A percentile compares a stretch with the other conserved stretches of the same genome.
These are phyloP conservation scores for Knufia fluminis DNA, from an alignment of 2,329 filamentous ascomycete species.

Conservation along the genomic window DNA sequence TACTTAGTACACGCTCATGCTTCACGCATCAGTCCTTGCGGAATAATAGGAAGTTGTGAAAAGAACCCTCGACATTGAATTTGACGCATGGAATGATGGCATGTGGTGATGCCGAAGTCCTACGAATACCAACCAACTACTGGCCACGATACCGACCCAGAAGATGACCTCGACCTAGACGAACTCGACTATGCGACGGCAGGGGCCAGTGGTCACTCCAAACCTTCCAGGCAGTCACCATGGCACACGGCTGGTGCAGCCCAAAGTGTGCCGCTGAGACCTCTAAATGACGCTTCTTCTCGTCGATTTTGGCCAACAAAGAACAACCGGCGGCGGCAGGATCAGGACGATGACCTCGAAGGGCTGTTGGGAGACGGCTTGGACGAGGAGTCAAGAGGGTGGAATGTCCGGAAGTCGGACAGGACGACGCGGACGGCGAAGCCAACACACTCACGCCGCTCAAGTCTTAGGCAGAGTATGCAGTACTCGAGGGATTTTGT, in stretches of 20 bases:
- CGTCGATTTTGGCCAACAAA: slow-evolving; percentile 18
- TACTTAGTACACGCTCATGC: too few species aligned
- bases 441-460: slow-evolving; percentile 29
- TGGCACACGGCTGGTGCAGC: neutral
- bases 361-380: slow-evolving; percentile 46
- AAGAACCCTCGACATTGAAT: neutral
- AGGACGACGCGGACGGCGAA: slow-evolving; percentile 6
- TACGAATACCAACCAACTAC: slow-evolving; percentile 30
- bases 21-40: too few species aligned
- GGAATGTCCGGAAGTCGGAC: slow-evolving; percentile 20
- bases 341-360: slow-evolving; percentile 56
- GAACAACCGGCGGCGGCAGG: slow-evolving; percentile 27
- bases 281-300: slow-evolving; percentile 41
- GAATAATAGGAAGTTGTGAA: too few species aligned
- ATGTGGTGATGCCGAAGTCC: slow-evolving; percentile 28
- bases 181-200: slow-evolving; percentile 32
- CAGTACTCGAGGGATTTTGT: slow-evolving; percentile 24
- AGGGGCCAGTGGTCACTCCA: neutral
- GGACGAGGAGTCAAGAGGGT: slow-evolving; percentile 48
- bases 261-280: slow-evolving; percentile 34
- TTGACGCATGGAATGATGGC: slow-evolving; percentile 8
- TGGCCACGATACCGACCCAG: slow-evolving; percentile 30
- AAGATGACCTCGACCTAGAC: slow-evolving; percentile 38
- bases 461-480: slow-evolving; percentile 52
- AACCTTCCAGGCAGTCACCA: neutral